A percentile compares a stretch with the other conserved stretches of the same genome.
Evolutionary conservation across 1,284 basidiomycete species (phyloP).

Genomic region (Boletellus deceptivus): DNA sequence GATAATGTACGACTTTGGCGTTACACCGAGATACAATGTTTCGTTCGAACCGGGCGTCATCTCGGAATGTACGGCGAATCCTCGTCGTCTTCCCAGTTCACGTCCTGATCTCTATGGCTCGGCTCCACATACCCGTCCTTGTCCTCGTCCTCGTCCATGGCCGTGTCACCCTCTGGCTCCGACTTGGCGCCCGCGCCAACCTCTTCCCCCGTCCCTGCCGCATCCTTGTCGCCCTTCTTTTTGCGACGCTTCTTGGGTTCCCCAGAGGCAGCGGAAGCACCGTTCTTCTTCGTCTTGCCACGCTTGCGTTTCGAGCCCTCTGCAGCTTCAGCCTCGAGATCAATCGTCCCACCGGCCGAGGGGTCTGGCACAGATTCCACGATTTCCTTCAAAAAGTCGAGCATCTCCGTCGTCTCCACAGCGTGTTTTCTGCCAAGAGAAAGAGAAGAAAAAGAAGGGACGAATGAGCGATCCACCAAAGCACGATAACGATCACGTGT

Average conservation of each 20-base stretch:
- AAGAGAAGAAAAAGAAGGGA: background rate
- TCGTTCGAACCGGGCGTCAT: conserved; percentile 15
- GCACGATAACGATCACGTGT: background rate
- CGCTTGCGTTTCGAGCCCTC: conserved; percentile 54
- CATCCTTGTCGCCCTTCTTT: conserved; percentile 40
- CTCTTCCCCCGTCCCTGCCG: conserved; percentile 30
- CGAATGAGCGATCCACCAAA: background rate
- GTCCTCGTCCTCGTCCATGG: conserved; percentile 39
- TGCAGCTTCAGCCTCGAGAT: conserved; percentile 59
- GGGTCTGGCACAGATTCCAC: conserved; percentile 91
- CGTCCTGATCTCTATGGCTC: conserved; percentile 25
- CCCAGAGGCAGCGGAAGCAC: conserved; percentile 28
- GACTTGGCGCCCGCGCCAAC: conserved; percentile 28
- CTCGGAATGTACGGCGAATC: conserved; percentile 35
- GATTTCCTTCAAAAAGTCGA: conserved; percentile 96
- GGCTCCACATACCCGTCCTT: conserved; percentile 25
- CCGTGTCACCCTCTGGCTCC: conserved; percentile 31
- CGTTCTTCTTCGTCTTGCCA: conserved; percentile 52
- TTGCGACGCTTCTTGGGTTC: conserved; percentile 40
- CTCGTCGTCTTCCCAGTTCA: conserved; percentile 29
- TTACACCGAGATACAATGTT: conserved; percentile 6
- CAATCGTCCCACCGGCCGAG: conserved; percentile 73
- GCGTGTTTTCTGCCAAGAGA: conserved; percentile 78
- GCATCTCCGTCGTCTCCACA: conserved; percentile 83
- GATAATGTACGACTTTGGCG: conserved; percentile 9